Percentiles rank a stretch among this genome's conserved stretches.
phyloP scores from a whole-genome alignment of 2,329 filamentous ascomycete species.

The Fusarium aywerte region DNA sequence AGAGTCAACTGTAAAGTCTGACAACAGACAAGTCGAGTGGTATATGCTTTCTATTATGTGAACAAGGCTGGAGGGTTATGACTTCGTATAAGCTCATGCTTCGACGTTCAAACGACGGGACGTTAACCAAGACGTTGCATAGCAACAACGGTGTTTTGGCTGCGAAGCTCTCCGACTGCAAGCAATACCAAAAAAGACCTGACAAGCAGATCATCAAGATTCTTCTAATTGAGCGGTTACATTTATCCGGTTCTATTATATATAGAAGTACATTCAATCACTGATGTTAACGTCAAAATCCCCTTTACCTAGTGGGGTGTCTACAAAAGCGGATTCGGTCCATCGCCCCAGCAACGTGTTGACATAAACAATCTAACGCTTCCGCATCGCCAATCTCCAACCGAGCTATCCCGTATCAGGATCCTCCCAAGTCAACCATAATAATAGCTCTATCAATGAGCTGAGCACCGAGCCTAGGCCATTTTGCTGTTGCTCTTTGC shows the following conservation, averaged over 20 bases:
- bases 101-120: background rate
- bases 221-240: background rate
- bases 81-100: background rate
- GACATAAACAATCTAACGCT: constrained; percentile 43
- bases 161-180: too few relatives aligned
- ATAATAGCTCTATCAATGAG: constrained; percentile 43
- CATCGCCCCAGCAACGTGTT: constrained; percentile 37
- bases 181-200: background rate
- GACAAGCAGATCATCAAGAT: background rate
- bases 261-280: too few relatives aligned
- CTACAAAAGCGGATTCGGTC: background rate
- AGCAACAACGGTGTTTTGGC: background rate
- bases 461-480: constrained; percentile 12
- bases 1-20: background rate
- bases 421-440: constrained; percentile 37
- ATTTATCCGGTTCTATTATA: background rate
- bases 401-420: constrained; percentile 40
- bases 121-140: background rate
- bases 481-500: constrained; percentile 15
- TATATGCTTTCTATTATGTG: background rate
- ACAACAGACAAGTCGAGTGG: background rate
- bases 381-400: constrained; percentile 43
- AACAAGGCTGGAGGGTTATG: background rate
- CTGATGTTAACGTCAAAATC: background rate
- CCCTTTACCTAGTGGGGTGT: constrained; percentile 13